phyloP scores from a whole-genome alignment of 1,284 basidiomycete genomes.

The Pyrrhoderma noxium region DNA sequence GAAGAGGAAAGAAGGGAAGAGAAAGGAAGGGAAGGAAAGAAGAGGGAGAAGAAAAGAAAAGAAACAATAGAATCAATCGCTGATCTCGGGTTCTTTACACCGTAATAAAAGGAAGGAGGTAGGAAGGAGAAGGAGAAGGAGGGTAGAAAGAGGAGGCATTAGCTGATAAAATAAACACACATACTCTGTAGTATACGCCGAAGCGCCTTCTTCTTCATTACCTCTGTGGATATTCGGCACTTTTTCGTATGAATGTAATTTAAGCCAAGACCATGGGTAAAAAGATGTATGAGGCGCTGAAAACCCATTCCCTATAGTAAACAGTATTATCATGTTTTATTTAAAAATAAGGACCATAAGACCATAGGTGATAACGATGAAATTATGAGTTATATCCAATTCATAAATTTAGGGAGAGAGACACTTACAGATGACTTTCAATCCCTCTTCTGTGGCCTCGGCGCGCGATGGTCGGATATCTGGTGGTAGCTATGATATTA shows the following conservation, averaged over 20 bases:
- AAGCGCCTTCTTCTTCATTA: too few species aligned
- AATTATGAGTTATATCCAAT: neutral
- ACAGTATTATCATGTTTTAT: too few species aligned
- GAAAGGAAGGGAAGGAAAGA: too few species aligned
- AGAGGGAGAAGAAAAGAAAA: too few species aligned
- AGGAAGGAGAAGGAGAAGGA: too few species aligned
- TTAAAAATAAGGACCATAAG: too few species aligned
- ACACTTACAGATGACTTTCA: conserved; percentile 59
- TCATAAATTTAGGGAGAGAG: conserved; percentile 6
- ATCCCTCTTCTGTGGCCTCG: conserved; percentile 54
- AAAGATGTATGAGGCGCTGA: conserved; percentile 61
- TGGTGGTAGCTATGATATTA: conserved; percentile 57
- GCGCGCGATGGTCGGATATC: conserved; percentile 64
- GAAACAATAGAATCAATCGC: too few species aligned
- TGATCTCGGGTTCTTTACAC: too few species aligned
- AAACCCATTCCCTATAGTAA: conserved; percentile 45
- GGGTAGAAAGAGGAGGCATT: conserved; percentile 4
- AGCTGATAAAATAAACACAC: too few species aligned
- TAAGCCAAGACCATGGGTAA: conserved; percentile 86
- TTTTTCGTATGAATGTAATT: conserved; percentile 70
- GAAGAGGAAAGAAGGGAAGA: too few species aligned
- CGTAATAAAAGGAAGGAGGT: too few species aligned
- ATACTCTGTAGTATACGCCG: neutral
- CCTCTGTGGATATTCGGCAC: conserved; percentile 29
- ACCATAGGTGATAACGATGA: too few species aligned